phyloP scores from a whole-genome alignment of 805 yeast species.

The Yarrowia sp. region DNA sequence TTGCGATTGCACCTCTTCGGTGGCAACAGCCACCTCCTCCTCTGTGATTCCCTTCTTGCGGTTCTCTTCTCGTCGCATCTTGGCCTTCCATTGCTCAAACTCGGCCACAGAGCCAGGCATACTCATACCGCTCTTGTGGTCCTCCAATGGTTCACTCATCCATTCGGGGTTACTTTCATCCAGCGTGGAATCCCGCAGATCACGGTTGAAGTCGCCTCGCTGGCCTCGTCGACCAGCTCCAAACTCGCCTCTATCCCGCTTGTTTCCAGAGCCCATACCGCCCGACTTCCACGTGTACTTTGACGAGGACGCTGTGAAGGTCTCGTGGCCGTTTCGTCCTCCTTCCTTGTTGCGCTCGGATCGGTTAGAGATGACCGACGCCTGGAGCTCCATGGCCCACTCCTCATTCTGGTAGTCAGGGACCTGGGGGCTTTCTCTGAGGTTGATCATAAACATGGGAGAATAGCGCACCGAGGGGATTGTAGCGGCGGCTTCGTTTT shows the following conservation, averaged over 20 bases:
- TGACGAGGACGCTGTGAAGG: slow-evolving; percentile 24
- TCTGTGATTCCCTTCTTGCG: slow-evolving; percentile 28
- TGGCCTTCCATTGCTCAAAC: slow-evolving; percentile 46
- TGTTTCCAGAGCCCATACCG: slow-evolving; percentile 9
- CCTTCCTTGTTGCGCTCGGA: slow-evolving; percentile 9
- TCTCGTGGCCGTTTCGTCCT: slow-evolving; percentile 17
- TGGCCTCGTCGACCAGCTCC: slow-evolving; percentile 19
- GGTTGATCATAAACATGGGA: slow-evolving; percentile 33
- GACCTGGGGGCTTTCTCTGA: slow-evolving; percentile 29
- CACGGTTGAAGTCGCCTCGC: slow-evolving; percentile 33
- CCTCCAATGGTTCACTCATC: slow-evolving; percentile 37
- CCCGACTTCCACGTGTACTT: slow-evolving; percentile 38
- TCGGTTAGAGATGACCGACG: slow-evolving; percentile 27
- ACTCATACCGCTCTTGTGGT: slow-evolving; percentile 22
- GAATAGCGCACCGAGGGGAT: slow-evolving; percentile 31
- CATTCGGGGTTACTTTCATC: slow-evolving; percentile 35
- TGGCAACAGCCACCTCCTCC: slow-evolving; percentile 7
- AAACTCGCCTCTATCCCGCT: slow-evolving; percentile 30
- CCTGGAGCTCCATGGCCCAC: slow-evolving; percentile 36
- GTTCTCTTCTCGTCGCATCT: slow-evolving; percentile 31
- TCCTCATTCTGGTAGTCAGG: slow-evolving; percentile 36
- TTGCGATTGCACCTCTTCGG: slow-evolving; percentile 1
- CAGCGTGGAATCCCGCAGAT: slow-evolving; percentile 21
- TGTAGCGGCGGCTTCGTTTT: slow-evolving; percentile 14
- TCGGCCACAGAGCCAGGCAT: slow-evolving; percentile 42